Evolutionary conservation across 2,329 filamentous ascomycete genomes (phyloP), one percentile per base, ranked within the genome.

Genomic region (Coniochaeta sp.): DNA sequence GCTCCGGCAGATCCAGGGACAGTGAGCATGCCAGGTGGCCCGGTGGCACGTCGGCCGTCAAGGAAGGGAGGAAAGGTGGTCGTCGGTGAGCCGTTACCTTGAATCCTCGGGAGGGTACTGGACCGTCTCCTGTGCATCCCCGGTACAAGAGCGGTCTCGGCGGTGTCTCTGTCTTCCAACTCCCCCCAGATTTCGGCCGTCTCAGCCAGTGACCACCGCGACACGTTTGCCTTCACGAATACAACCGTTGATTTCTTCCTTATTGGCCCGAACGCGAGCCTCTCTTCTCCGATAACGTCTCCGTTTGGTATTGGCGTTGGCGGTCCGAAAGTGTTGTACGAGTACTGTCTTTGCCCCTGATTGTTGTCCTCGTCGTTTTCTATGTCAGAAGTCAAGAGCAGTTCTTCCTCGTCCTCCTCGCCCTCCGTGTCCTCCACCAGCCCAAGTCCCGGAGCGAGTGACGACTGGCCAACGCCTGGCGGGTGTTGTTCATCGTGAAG

Each of bases 171-270:
- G 67, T 96, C 92, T 69, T 95, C 88, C 16, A 96, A 80, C 71
- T 96, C 91, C 60, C 87, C 89, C 92, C 91, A 96, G 34, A 96
- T 95, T 66, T 95, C 90, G 38, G 86, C 86, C 1, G 85, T 84
- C 70, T 95, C 89, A 60, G 28, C 54, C 34, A 56, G 28, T 8
- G 84, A 77, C 79, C 83, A 84, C 58, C 85, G 70, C 47, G 72
- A 70, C 42, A 77, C 79, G 19, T 79, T 81, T 3, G 61, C 61
- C 32, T 62, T 64, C 17, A 61, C 59, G 1, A 63, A 65, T 1
- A 62, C 59, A 24, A 64, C 63, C 17, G 65, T 61, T 1, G 65
- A 64, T 65, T 78, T 79, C 67, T 78, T 79, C 60, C 77, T 77
- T 30, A 30, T 17, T 42, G 66, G 62, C 59, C 70, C 70, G 2